Base-by-base conservation (phyloP, 2,329 filamentous ascomycete species). In the Aspergillus hortae region DNA sequence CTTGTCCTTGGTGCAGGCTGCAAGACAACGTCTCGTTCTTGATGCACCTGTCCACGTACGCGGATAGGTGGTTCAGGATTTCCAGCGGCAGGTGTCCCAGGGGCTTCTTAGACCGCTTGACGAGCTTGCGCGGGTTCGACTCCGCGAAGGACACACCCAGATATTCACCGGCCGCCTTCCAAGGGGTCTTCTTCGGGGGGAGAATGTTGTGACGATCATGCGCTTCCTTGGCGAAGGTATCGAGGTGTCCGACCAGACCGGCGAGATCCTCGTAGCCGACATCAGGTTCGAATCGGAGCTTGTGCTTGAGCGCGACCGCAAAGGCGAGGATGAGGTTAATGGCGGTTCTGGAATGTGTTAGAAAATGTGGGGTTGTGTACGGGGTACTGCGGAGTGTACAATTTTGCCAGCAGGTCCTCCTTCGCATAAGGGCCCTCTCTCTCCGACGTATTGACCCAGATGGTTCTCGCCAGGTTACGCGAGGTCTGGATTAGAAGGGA, bases 61-160 rank as follows among this genome's bases (percentile, higher is more conserved):
- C 73, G 17, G 82, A 82, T 4, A 94, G 70, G 66, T 92, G 86
- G 64, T 80, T 87, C 27, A 94, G 76, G 48, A 94, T 88, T 67
- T 95, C 90, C 7, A 92, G 77, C 0, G 90, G 90, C n/a, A 92
- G 77, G 68, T 95, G 92, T 49, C 90, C 90, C 11, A 92, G 78
- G 1, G 89, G 88, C 59, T 81, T 82, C 56, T 82, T 80, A 12
- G 88, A 82, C 41, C 81, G 80, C 78, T 94, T 94, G 70, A 94
- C 77, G 43, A 81, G 72, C 74, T 91, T 91, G 52, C 88, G 81
- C 0, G 90, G 90, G 71, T 94, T 94, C 48, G 85, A 88, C 52
- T 84, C 80, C 4, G 89, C 88, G 63, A 92, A 89, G 0, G 87
- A 84, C 5, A 95, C 70, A 4, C 90, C 90, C 0, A 95, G 80